Base-by-base conservation (phyloP, 306 rosid species). In the Coriaria nepalensis region DNA sequence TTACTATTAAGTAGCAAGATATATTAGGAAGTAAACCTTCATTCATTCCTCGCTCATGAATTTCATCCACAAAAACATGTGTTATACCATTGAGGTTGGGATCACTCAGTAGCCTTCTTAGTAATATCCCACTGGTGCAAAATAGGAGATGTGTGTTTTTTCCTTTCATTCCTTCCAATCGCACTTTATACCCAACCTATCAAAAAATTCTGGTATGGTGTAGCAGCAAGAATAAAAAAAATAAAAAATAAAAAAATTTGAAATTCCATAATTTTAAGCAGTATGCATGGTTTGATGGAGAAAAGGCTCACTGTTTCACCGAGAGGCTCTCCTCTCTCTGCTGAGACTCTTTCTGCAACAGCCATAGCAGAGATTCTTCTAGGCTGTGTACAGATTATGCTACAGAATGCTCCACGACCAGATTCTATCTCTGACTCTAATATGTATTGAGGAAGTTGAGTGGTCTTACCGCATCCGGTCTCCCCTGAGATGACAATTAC, bases 121-220 rank as follows among this genome's bases (percentile, higher is more conserved):
- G 81, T 63, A 75, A 60, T 56, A 75, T 75, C 48, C 81, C 81
- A 71, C 81, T 71, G 45, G 77, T 75, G 52, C 81, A 75, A 47
- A 70, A 75, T 40, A 75, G 73, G 32, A 75, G 76, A 53, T 75
- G 81, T 59, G 81, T 75, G 59, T 75, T 75, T 57, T 75, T 75
- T 40, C 81, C 81, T 50, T 54, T 70, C 74, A 75, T 63, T 52
- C 81, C 81, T 69, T 75, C 81, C 53, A 75, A 49, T 48, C 81
- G 72, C 67, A 75, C 81, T 71, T 75, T 75, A 60, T 70, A 75
- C 53, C 81, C 81, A 54, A 75, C 74, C 81, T 75, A 64, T 40
- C 83, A 80, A 78, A 88, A 71, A 73, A 83, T 68, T 78, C 75
- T 71, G 76, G 78, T 78, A 76, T 68, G 75, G 81, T 78, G 78